Percentiles rank a stretch among this genome's conserved stretches.
Evolutionary conservation across 1,139 yeast species (phyloP).

Genomic region (Yamadazyma diddensiae): DNA sequence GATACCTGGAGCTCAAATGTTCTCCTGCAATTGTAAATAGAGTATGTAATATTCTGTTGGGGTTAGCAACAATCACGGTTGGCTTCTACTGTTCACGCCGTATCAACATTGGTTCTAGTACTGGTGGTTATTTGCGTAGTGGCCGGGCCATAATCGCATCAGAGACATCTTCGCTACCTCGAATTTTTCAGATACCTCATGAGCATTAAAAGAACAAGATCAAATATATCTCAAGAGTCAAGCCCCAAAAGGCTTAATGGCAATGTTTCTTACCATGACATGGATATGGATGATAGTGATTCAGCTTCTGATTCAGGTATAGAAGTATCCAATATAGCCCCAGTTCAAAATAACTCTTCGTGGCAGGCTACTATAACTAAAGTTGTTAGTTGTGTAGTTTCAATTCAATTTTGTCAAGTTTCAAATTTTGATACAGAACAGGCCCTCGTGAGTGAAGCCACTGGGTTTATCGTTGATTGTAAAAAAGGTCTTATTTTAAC

Average conservation of each 20-base stretch:
- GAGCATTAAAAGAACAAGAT: conserved; percentile 4
- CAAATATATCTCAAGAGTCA: neutral
- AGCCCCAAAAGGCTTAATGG: conserved; percentile 1
- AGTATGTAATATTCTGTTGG: too few relatives aligned
- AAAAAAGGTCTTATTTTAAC: conserved; percentile 79
- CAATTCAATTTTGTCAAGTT: conserved; percentile 87
- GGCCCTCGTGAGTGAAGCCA: conserved; percentile 82
- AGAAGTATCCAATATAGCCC: conserved; percentile 5
- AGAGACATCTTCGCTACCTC: too few relatives aligned
- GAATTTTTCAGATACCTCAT: too few relatives aligned
- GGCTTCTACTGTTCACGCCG: too few relatives aligned
- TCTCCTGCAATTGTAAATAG: conserved; percentile 7
- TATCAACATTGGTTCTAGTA: too few relatives aligned
- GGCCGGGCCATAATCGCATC: too few relatives aligned
- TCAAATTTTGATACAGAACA: conserved; percentile 83
- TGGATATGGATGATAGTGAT: conserved; percentile 3
- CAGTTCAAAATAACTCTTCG: conserved; percentile 12
- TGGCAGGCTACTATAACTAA: conserved; percentile 85
- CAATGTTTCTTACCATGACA: neutral
- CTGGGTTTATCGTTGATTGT: conserved; percentile 93
- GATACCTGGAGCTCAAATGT: conserved; percentile 26
- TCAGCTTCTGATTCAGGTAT: conserved; percentile 4
- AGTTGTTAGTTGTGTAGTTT: conserved; percentile 84
- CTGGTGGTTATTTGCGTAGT: too few relatives aligned
- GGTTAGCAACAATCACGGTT: too few relatives aligned